These are phyloP conservation scores for Euphorbia schlechtendalii DNA, from an alignment of 441 rosid genomes.

Conservation along the genomic window DNA sequence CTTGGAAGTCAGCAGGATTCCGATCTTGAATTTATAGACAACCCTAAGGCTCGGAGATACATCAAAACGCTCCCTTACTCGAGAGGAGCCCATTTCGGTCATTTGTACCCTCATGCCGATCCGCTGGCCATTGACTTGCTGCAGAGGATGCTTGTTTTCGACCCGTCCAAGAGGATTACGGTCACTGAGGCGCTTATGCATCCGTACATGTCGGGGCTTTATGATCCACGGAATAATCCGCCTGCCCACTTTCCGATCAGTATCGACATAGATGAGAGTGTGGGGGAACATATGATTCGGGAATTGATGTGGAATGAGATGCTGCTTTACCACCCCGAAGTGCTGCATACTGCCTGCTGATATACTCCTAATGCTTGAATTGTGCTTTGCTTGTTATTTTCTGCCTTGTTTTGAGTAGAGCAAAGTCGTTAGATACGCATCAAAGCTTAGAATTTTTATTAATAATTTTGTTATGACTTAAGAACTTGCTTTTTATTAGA, in stretches of 20 bases:
- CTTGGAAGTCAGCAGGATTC: constrained; percentile 71
- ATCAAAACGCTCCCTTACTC: constrained; percentile 59
- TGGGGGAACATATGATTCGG: constrained; percentile 61
- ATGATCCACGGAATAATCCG: constrained; percentile 45
- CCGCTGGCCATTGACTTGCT: constrained; percentile 66
- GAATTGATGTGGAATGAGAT: constrained; percentile 82
- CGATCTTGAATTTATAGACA: constrained; percentile 64
- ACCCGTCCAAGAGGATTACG: constrained; percentile 63
- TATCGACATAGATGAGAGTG: constrained; percentile 62
- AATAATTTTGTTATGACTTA: neutral
- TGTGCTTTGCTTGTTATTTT: neutral
- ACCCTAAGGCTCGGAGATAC: constrained; percentile 55
- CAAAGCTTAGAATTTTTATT: neutral
- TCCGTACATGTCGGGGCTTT: constrained; percentile 67
- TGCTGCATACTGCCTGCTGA: constrained; percentile 18
- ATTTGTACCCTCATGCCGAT: constrained; percentile 51
- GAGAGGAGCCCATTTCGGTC: constrained; percentile 45
- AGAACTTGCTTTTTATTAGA: neutral
- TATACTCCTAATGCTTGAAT: no score
- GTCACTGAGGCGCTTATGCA: constrained; percentile 73
- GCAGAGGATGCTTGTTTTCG: constrained; percentile 72
- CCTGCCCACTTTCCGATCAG: constrained; percentile 57
- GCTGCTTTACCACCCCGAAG: constrained; percentile 62
- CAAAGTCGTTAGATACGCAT: neutral
- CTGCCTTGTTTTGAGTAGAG: neutral